Base-by-base conservation (phyloP, 192 early-diverging fungal genomes). In the Coemansia sp. region DNA sequence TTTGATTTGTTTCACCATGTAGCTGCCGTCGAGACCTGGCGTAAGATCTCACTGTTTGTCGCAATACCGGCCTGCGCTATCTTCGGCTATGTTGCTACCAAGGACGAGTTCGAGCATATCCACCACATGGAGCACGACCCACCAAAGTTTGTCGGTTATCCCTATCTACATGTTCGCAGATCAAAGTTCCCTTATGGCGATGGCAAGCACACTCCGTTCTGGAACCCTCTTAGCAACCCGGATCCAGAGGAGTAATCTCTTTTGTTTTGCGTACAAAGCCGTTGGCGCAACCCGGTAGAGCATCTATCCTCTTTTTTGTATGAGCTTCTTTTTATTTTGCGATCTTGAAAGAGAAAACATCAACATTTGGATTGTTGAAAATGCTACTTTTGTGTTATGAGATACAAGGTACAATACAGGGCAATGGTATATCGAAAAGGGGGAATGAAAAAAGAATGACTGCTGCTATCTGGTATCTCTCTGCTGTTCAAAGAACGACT, bases 401-500 rank as follows among this genome's bases (percentile, higher is more conserved):
- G 18, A 16, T n/a, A n/a, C n/a, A n/a, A n/a, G n/a, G n/a, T n/a
- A n/a, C n/a, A n/a, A 2, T 16, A 43, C 15, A 43, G 13, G 40
- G 12, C 40, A 4, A 43, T n/a, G n/a, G n/a, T 13, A 43, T 43
- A 16, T 4, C 40, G 40, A 51, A 9, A 26, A 26, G 20, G 48
- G 15, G 8, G 43, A n/a, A 46, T 40, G 15, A 40, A 23, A 49
- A n/a, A 5, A 7, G 7, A 49, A 49, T 49, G 48, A 49, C 13
- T 49, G 23, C n/a, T 57, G 55, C 18, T 57, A 57, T 9, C n/a
- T 57, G 30, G 29, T 8, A 9, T 34, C 42, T 34, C 21, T 60
- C 13, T 70, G 65, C 58, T 69, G 63, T 52, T 87, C 83, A 81
- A 95, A 93, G 58, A 94, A 93, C 8, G 65, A 75, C n/a, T 77